phyloP scores from a whole-genome alignment of 1,284 basidiomycete genomes.

The Heterobasidion parviporum region DNA sequence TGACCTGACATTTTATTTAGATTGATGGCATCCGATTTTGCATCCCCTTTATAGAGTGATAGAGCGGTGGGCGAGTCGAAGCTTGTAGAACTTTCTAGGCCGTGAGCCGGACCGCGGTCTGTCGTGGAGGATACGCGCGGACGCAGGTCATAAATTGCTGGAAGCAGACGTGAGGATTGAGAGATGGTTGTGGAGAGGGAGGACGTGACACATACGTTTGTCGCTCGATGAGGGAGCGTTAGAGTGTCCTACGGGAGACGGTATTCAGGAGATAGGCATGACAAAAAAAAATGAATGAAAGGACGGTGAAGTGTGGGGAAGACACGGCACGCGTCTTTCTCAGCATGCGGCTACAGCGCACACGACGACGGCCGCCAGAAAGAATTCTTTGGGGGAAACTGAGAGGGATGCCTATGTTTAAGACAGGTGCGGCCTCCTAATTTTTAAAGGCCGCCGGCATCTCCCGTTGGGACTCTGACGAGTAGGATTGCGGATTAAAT shows the following conservation, averaged over 20 bases:
- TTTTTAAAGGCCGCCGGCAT: slow-evolving; percentile 1
- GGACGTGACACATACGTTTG: slow-evolving; percentile 7
- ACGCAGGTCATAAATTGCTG: slow-evolving; percentile 5
- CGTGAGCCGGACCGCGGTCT: slow-evolving; percentile 1
- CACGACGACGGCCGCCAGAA: not conserved
- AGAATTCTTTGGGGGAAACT: not conserved
- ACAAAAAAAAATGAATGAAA: slow-evolving; percentile 6
- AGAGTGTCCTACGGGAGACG: slow-evolving; percentile 2
- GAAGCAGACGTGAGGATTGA: slow-evolving; percentile 4
- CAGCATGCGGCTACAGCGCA: slow-evolving; percentile 2
- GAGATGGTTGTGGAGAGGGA: not conserved
- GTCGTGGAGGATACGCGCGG: slow-evolving; percentile 13
- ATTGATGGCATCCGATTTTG: slow-evolving; percentile 10
- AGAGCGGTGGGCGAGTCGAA: slow-evolving; percentile 3
- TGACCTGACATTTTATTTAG: slow-evolving; percentile 16
- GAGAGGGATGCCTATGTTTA: not conserved
- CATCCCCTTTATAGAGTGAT: slow-evolving; percentile 15
- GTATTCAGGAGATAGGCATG: slow-evolving; percentile 9
- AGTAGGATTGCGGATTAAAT: not conserved
- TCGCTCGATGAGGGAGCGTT: slow-evolving; percentile 3
- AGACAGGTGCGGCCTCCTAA: not conserved
- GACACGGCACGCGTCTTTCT: slow-evolving; percentile 4
- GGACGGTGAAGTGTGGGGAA: slow-evolving; percentile 1
- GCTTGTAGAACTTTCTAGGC: slow-evolving; percentile 19
- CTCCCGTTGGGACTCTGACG: not conserved